phyloP scores from a whole-genome alignment of 805 yeast species.

The Candida maesae region DNA sequence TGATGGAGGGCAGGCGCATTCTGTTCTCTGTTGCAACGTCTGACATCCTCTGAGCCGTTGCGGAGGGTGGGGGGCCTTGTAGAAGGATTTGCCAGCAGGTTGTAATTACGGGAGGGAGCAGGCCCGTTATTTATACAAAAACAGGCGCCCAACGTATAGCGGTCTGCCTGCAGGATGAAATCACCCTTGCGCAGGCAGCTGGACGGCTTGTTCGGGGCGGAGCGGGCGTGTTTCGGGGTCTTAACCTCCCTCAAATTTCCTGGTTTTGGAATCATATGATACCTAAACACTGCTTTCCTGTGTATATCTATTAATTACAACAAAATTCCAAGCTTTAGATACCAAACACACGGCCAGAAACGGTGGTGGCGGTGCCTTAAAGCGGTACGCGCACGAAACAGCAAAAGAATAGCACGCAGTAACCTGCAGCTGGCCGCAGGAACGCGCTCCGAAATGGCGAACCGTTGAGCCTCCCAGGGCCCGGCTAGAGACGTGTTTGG shows the following conservation, averaged over 20 bases:
- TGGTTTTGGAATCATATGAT: no score
- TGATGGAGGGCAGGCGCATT: constrained; percentile 20
- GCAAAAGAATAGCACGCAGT: neutral
- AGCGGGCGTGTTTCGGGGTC: no score
- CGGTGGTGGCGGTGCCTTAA: constrained; percentile 7
- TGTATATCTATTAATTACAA: neutral
- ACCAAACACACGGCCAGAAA: neutral
- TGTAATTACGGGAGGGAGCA: no score
- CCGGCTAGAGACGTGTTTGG: no score
- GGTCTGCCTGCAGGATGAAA: constrained; percentile 5
- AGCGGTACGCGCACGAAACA: constrained; percentile 3
- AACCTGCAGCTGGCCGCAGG: neutral
- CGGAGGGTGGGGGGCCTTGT: neutral
- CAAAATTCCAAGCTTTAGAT: no score
- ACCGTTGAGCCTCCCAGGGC: no score
- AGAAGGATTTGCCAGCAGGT: neutral
- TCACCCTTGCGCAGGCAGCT: no score
- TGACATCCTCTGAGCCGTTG: constrained; percentile 4
- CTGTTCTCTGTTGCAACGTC: constrained; percentile 10
- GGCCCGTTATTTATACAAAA: no score
- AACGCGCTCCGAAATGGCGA: no score
- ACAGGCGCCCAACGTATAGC: no score
- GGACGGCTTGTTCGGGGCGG: neutral
- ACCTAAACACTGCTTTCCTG: neutral
- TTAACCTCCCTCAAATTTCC: no score